Evolutionary conservation across 176 grass and related monocot genomes (phyloP).

Genomic region (Tuctoria greenei): DNA sequence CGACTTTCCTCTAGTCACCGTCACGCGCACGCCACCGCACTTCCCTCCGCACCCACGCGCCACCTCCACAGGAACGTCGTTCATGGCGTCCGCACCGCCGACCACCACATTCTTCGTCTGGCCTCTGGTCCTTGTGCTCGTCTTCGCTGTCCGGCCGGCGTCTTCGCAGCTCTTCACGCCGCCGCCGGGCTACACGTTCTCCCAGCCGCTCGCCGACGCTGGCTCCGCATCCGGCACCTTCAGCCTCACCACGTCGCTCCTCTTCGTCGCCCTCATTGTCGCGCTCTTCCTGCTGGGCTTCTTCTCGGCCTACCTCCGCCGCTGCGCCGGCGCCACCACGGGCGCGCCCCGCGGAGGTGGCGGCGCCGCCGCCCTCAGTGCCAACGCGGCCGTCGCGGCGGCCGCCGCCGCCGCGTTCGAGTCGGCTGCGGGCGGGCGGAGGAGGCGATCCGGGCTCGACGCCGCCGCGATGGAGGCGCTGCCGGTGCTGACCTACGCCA

Average conservation of each 20-base stretch:
- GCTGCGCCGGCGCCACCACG: slow-evolving; percentile 35
- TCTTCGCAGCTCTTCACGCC: slow-evolving; percentile 34
- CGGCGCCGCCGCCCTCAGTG: background rate
- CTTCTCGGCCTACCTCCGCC: slow-evolving; percentile 64
- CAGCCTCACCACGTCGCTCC: slow-evolving; percentile 46
- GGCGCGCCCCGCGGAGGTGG: background rate
- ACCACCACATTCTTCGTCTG: slow-evolving; percentile 10
- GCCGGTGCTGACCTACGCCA: slow-evolving; percentile 67
- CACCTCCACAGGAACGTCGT: background rate
- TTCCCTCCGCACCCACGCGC: background rate
- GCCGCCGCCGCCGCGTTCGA: slow-evolving; percentile 33
- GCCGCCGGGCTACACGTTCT: slow-evolving; percentile 7
- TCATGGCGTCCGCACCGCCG: slow-evolving; percentile 35
- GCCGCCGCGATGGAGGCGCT: slow-evolving; percentile 50
- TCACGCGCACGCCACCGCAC: slow-evolving; percentile 12
- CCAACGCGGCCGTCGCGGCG: slow-evolving; percentile 18
- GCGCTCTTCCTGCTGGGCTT: slow-evolving; percentile 71
- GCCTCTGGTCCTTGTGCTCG: background rate
- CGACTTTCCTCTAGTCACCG: slow-evolving; percentile 5
- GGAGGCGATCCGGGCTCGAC: slow-evolving; percentile 50
- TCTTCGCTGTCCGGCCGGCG: background rate
- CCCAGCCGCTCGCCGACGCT: background rate
- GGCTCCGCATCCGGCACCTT: background rate
- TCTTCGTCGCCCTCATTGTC: slow-evolving; percentile 50
- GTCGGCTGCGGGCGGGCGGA: background rate